Base-by-base conservation (phyloP, 192 early-diverging fungal species). In the Chytriomyces confervae region DNA sequence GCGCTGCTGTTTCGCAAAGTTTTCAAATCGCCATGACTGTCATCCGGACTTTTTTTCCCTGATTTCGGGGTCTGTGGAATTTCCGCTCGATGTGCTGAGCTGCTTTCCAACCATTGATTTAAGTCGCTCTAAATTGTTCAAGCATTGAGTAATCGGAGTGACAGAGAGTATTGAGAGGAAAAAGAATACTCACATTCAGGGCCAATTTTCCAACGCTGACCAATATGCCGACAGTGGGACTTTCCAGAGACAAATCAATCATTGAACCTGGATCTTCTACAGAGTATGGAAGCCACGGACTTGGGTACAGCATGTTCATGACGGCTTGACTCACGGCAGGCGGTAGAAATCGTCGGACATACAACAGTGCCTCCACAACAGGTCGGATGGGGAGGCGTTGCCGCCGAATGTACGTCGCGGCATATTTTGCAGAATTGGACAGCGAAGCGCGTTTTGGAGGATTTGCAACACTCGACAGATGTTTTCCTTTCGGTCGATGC, bases 251-350 rank as follows among this genome's bases (percentile, higher is more conserved):
- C 53, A 36, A 18, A 46, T 83, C 72, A 18, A 78, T 51, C 80
- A 83, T 45, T 20, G 63, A 62, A 0, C 13, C 76, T 5, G 85
- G 85, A 76, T 86, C 80, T 24, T 86, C 85, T 11, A 84, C 71
- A 27, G 77, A 72, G 57, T 84, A 83, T 5, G 82, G 79, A 5
- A 86, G 65, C 85, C 85, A 86, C 45, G 81, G 83, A 46, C 70
- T 70, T 11, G 85, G 83, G 63, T 83, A 84, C 24, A 80, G 47
- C 24, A 72, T 70, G 67, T 86, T 82, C 79, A 86, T 77, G n/a
- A 86, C 20, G 0, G 69, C 70, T 50, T 80, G 76, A 50, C 82
- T 79, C 50, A 85, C 75, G 10, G 73, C 57, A 36, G n/a, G 36
- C 1, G 85, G 85, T 3, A 86, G 63, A 81, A 84, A 84, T 43